Conservation (phyloP, 2,329 filamentous ascomycete genomes). For the Tolypocladium album region DNA sequence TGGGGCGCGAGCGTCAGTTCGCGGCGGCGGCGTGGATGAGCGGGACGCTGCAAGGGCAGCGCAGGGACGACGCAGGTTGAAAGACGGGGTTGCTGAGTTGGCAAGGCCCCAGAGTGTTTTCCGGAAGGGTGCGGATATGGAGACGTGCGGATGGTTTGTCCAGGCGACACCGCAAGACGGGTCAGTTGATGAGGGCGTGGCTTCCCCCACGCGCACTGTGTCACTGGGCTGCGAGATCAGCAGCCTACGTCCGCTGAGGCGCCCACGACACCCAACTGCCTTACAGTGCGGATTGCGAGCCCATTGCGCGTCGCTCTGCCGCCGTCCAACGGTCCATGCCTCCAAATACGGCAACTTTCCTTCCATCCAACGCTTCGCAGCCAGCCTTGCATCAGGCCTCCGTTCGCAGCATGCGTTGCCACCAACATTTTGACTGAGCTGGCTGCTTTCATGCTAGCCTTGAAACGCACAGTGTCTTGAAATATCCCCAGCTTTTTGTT, state of each 20-base stretch:
- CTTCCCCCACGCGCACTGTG: background rate
- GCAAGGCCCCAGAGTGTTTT: background rate
- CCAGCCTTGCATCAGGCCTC: background rate
- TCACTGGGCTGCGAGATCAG: background rate
- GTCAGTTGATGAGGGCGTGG: background rate
- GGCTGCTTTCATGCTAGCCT: background rate
- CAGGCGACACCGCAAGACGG: background rate
- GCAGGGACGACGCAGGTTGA: constrained; percentile 2
- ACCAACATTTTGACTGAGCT: background rate
- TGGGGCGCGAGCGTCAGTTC: background rate
- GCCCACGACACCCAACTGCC: background rate
- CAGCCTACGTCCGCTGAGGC: background rate
- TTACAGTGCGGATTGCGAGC: background rate
- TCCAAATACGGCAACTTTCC: no score
- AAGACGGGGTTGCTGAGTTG: background rate
- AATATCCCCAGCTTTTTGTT: background rate
- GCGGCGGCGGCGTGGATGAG: background rate
- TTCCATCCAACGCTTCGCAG: background rate
- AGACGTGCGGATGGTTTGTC: background rate
- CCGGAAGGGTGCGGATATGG: background rate
- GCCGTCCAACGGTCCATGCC: background rate
- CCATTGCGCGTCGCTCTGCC: background rate
- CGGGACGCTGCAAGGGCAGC: constrained; percentile 3
- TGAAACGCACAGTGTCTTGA: background rate
- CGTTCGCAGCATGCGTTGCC: background rate